Base-by-base conservation (phyloP, 139 green algal genomes). In the Desmodesmus armatus region DNA sequence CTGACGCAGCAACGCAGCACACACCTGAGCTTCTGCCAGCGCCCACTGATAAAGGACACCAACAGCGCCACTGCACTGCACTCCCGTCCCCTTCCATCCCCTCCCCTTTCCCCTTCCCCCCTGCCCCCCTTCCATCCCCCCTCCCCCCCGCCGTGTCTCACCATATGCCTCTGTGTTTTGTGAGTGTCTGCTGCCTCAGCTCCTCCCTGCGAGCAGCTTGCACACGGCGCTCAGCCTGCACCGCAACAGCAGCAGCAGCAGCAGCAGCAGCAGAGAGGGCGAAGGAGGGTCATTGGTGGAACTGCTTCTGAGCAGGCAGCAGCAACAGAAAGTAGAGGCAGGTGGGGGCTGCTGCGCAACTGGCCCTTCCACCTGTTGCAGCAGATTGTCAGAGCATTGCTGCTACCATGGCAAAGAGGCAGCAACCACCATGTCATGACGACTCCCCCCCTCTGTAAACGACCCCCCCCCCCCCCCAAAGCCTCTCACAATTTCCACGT, bases 261-360 rank as follows among this genome's bases (percentile, higher is more conserved):
- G 74, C 51, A 81, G 29, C 44, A 66, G 73, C 71, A 79, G 71
- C 71, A 40, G 25, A 33, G 11, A 23, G 23, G 41, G 7, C 41
- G n/a, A 69, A 13, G 60, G 19, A 69, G 60, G 21, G 15, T 23
- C 6, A 13, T 69, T 29, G 33, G 60, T 33, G 21, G 25, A 69
- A 33, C 13, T 23, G 15, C 60, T 37, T 27, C 29, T n/a, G 60
- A 27, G 29, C 60, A 69, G 29, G 6, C 19, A 35, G 60, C 60
- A n/a, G n/a, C n/a, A n/a, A 0, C 60, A 11, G 2, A 41, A 72
- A 25, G 63, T 55, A 13, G 47, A 55, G 47, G 7, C 47, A 13
- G 9, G 9, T 55, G 47, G 47, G 47, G 47, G 9, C 7, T 55
- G 47, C 47, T 7, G 9, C 13, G 47, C 47, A 55, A 13, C 47